Evolutionary conservation across 805 yeast species (phyloP), one percentile per base, ranked within the genome.

Genomic region (Candida qinlingensis): DNA sequence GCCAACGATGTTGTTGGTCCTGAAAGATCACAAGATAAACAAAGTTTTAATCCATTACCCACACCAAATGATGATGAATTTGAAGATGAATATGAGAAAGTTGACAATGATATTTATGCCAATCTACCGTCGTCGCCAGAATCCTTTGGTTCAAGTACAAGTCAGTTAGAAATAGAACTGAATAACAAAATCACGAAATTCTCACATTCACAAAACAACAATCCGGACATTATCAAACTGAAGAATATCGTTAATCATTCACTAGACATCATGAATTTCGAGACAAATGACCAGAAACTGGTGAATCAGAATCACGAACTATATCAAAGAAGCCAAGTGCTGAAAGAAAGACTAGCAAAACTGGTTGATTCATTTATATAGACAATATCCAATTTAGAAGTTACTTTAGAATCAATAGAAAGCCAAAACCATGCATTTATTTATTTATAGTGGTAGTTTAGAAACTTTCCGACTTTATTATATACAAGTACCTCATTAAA

Each of bases 101-200:
- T n/a, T 12, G 11, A 50, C 33, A 49, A 48, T 3, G 41, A 42
- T 12, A 33, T 29, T 12, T 41, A 44, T 19, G 39, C 39, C 9
- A 41, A 34, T 27, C 45, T 13, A 4, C 59, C 63, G 4, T 59
- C 63, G 4, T 59, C 61, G 6, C 61, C 61, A 2, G 57, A 51
- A 30, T 53, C 56, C 2, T 48, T 44, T 38, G 49, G 45, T 1
- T 57, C 61, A 12, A 47, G 46, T 19, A 42, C 47, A 1, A 46
- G 54, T 10, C 56, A 58, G n/a, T 7, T 54, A 7, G 62, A 58
- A 42, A 49, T 58, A 8, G 62, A 58, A 9, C 30, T 59, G 28
- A 52, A 51, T 36, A 41, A 49, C 5, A 44, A 52, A 11, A 41
- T 59, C 2, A 41, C 58, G 2, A 41, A 50, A 19, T 4, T 56